A percentile compares a stretch with the other conserved stretches of the same genome.
phyloP scores from a whole-genome alignment of 1,139 yeast genomes.

The Pichia sp. region DNA sequence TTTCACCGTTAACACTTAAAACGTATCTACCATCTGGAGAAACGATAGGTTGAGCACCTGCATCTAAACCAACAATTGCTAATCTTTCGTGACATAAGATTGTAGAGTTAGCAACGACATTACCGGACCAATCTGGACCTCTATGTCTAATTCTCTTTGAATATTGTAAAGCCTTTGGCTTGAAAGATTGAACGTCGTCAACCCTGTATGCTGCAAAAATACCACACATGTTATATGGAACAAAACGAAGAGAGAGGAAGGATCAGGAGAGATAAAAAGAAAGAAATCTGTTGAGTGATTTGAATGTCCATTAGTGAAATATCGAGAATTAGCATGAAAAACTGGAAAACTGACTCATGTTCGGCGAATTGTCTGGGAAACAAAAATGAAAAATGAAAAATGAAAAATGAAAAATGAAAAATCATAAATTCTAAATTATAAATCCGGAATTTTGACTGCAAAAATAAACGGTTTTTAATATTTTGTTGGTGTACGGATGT shows the following conservation, averaged over 20 bases:
- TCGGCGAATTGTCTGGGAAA: not conserved
- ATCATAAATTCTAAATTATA: too few relatives aligned
- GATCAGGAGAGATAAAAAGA: not conserved
- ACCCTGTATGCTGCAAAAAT: slow-evolving; percentile 88
- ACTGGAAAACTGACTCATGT: not conserved
- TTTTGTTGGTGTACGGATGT: not conserved
- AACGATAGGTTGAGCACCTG: slow-evolving; percentile 97
- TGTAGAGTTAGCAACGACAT: slow-evolving; percentile 68
- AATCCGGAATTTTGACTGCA: too few relatives aligned
- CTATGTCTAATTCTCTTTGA: slow-evolving; percentile 94
- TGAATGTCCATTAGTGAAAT: not conserved
- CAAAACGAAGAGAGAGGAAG: not conserved
- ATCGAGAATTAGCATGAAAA: not conserved
- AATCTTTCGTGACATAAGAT: slow-evolving; percentile 89
- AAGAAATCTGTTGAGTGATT: not conserved
- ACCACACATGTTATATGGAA: slow-evolving; percentile 70
- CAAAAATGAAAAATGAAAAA: not conserved
- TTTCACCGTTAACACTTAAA: slow-evolving; percentile 93
- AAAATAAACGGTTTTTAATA: not conserved
- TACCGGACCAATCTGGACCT: slow-evolving; percentile 99
- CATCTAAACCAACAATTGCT: slow-evolving; percentile 90
- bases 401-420: not conserved
- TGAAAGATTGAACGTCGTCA: slow-evolving; percentile 72
- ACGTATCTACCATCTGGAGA: slow-evolving; percentile 68
- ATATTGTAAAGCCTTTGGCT: slow-evolving; percentile 80